Conservation (phyloP, 352 stramenopile species). For the Elongisporangium undulatum region DNA sequence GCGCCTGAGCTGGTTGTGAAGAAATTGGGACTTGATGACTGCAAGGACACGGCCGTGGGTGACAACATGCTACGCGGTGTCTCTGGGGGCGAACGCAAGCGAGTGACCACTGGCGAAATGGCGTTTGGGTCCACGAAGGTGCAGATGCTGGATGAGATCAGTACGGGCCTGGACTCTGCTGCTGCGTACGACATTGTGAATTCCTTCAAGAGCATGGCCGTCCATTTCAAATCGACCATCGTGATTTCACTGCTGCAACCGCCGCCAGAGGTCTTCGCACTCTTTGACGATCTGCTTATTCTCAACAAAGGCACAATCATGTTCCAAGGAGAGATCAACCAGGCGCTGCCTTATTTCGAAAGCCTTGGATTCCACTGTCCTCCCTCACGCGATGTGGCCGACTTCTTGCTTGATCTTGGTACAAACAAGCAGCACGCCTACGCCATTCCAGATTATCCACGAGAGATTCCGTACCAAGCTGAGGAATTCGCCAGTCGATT, state of each 20-base stretch:
- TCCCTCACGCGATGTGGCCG: conserved; percentile 16
- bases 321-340: conserved; percentile 39
- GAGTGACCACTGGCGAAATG: too few species aligned
- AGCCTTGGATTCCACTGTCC: conserved; percentile 41
- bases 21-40: conserved; percentile 37
- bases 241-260: conserved; percentile 77
- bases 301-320: conserved; percentile 18
- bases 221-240: conserved; percentile 26
- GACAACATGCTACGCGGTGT: conserved; percentile 48
- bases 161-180: conserved; percentile 46
- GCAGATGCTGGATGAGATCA: conserved; percentile 70
- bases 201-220: conserved; percentile 27
- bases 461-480: conserved; percentile 23
- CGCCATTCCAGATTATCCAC: too few species aligned
- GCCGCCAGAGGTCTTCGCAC: conserved; percentile 82
- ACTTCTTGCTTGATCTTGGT: conserved; percentile 26
- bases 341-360: conserved; percentile 63
- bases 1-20: conserved; percentile 25
- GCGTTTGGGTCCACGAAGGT: conserved; percentile 68
- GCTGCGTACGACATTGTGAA: conserved; percentile 52
- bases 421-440: conserved; percentile 28
- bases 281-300: conserved; percentile 51
- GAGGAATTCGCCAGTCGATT: conserved; percentile 48
- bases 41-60: conserved; percentile 40
- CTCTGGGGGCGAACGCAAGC: conserved; percentile 88